Base-by-base conservation (phyloP, 441 rosid species). In the Erysimum pusillum region DNA sequence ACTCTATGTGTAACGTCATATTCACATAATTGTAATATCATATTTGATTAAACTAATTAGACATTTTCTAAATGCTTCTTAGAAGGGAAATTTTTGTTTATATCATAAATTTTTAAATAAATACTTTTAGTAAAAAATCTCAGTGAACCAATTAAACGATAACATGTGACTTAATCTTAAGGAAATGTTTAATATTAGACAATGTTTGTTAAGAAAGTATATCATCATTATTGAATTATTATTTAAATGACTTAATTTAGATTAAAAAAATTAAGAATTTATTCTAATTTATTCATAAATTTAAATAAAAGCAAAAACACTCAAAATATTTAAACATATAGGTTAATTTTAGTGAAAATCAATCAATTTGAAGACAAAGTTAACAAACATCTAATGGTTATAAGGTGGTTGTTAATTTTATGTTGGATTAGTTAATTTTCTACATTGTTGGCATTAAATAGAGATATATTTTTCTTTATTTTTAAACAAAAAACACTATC, bases 301-400 rank as follows among this genome's bases (percentile, higher is more conserved):
- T 28, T 36, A 52, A 2, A 22, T 51, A 64, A 57, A 57, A 66
- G 6, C 36, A 36, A 48, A 32, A 38, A 28, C 38, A 65, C 11
- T 34, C 11, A 46, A 57, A 20, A 25, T 25, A 9, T 12, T 17
- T 4, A 0, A 17, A 32, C 0, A 3, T 0, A 1, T 51, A 1
- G 12, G 70, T 76, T 44, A 56, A 76, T 63, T 45, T 13, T 54
- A 35, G 64, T 69, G 57, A 69, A 54, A 76, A 25, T 0, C 10
- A 63, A 25, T 36, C 38, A 54, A 54, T 54, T 28, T 4, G 2
- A 18, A 70, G 14, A 46, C 45, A 46, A 39, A 15, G 15, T n/a
- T 20, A 67, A 48, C 53, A 76, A 41, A 13, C n/a, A 51, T 4
- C 20, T 4, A 68, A 28, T 75, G 61, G 22, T 67, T 3, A 28